Conservation (phyloP, 2,329 filamentous ascomycete species). For the Rhinocladiella mackenziei region DNA sequence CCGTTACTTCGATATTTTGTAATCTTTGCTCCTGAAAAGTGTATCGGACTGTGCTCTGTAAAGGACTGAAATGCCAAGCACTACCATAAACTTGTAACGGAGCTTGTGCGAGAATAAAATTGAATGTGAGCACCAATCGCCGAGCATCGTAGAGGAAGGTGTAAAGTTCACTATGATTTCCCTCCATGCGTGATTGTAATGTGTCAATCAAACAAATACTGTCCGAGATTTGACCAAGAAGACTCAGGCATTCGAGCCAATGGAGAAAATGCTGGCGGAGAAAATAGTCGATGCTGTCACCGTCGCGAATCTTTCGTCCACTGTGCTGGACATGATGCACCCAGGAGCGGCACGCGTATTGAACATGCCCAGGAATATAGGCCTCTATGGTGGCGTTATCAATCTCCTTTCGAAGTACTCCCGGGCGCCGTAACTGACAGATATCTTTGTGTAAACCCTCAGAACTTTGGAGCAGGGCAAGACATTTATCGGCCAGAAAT, state of each 20-base stretch:
- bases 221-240: conserved; percentile 27
- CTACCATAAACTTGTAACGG: neutral
- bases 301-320: conserved; percentile 2
- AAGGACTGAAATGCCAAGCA: neutral
- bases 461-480: too few species aligned
- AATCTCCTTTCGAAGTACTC: too few species aligned
- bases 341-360: conserved; percentile 34
- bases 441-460: too few species aligned
- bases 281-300: conserved; percentile 16
- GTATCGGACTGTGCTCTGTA: neutral
- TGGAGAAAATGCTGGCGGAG: conserved; percentile 29
- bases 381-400: too few species aligned
- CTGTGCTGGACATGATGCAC: conserved; percentile 29
- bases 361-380: too few species aligned
- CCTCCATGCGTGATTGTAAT: conserved; percentile 16
- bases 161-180: conserved; percentile 11
- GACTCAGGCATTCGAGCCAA: conserved; percentile 32
- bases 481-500: too few species aligned
- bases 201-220: conserved; percentile 21
- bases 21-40: neutral
- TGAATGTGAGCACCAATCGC: conserved; percentile 22
- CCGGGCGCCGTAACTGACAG: too few species aligned
- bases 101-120: neutral
- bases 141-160: neutral
- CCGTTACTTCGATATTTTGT: neutral